These are phyloP conservation scores for Cladosporium austrohemisphaericum DNA, from an alignment of 2,329 filamentous ascomycete genomes.

Conservation along the genomic window DNA sequence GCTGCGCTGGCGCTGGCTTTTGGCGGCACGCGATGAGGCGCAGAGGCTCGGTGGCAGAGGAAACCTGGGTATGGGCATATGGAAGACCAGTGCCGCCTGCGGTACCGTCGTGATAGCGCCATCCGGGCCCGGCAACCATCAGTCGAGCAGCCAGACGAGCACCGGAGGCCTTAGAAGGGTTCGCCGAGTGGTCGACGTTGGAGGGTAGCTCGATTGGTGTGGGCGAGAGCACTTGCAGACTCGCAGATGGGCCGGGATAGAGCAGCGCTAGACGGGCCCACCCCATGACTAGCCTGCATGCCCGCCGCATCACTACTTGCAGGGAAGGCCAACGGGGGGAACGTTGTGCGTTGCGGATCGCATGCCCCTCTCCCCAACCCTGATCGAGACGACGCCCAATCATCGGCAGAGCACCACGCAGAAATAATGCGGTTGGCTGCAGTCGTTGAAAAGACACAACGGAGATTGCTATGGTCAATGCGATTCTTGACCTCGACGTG, in stretches of 20 bases:
- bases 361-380: slow-evolving; percentile 3
- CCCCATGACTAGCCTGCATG: slow-evolving; percentile 11
- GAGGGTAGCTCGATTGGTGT: background rate
- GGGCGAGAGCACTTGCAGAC: too few relatives aligned
- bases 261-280: slow-evolving; percentile 1
- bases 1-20: background rate
- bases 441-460: background rate
- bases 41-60: background rate
- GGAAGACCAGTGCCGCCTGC: too few relatives aligned
- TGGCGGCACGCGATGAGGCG: background rate
- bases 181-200: slow-evolving; percentile 6
- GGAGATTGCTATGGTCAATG: background rate
- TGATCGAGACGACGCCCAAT: background rate
- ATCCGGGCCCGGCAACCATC: slow-evolving; percentile 3
- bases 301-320: too few relatives aligned
- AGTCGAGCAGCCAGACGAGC: slow-evolving; percentile 1
- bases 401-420: background rate
- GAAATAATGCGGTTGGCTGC: slow-evolving; percentile 1
- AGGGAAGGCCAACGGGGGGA: slow-evolving; percentile 6
- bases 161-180: background rate
- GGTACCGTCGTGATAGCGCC: too few relatives aligned
- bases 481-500: too few relatives aligned
- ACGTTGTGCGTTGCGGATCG: slow-evolving; percentile 5
- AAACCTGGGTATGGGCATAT: background rate
- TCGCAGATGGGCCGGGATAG: background rate